Percentiles rank a stretch among this genome's conserved stretches.
Conservation (phyloP, 129 eudicot genomes). For the Mikania micrantha region DNA sequence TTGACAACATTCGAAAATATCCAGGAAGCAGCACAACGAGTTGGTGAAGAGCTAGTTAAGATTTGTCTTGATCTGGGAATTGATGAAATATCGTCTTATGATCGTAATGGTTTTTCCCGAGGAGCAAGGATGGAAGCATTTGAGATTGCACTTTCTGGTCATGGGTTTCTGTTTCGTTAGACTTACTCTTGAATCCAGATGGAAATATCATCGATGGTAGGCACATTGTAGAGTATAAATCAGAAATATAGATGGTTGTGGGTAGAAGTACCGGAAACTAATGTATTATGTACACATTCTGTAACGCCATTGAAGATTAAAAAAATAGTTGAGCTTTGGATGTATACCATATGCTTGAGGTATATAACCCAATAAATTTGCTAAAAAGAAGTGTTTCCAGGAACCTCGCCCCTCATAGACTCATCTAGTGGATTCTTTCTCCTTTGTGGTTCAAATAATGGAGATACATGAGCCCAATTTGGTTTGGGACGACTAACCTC, state of each 20-base stretch:
- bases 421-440: background rate
- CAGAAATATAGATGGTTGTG: background rate
- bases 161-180: constrained; percentile 68
- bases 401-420: background rate
- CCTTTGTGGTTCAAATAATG: background rate
- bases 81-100: constrained; percentile 67
- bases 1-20: constrained; percentile 3
- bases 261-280: background rate
- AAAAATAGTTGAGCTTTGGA: background rate
- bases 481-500: no score
- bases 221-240: constrained; percentile 9
- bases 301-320: background rate
- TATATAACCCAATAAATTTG: background rate
- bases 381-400: background rate
- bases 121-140: constrained; percentile 84
- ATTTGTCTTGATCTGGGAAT: constrained; percentile 60
- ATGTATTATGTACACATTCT: background rate
- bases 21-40: constrained; percentile 76
- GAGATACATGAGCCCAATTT: background rate
- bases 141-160: constrained; percentile 66
- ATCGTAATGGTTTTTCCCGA: constrained; percentile 69
- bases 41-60: constrained; percentile 92
- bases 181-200: background rate
- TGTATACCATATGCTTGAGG: background rate
- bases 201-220: background rate